Conservation (phyloP, 805 yeast species). For the Yarrowia osloensis region DNA sequence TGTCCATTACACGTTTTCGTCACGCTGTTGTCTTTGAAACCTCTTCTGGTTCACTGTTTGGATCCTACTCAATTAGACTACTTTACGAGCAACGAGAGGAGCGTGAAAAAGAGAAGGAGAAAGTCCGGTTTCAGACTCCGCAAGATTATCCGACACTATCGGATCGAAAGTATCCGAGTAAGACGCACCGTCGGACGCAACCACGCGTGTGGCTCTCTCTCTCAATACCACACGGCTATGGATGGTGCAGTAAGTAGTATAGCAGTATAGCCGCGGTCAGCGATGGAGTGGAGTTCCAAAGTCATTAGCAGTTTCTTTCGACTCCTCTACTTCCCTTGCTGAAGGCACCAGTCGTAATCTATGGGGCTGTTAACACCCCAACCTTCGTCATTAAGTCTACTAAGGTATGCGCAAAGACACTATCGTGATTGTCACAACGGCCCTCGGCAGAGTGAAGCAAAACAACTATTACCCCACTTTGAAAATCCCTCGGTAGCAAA, state of each 20-base stretch:
- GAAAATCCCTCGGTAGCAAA: not conserved
- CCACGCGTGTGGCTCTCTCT: not conserved
- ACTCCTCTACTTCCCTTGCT: too few relatives aligned
- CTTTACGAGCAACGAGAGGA: not conserved
- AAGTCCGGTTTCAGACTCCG: not conserved
- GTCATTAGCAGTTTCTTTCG: not conserved
- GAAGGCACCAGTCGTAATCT: not conserved
- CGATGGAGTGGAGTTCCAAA: too few relatives aligned
- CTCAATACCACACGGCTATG: not conserved
- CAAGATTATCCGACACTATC: not conserved
- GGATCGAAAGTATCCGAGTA: not conserved
- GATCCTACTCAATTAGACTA: not conserved
- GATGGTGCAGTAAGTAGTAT: not conserved
- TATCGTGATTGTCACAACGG: not conserved
- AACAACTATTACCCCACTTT: constrained; percentile 5
- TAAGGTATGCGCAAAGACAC: not conserved
- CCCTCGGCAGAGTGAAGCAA: not conserved
- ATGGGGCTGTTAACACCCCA: not conserved
- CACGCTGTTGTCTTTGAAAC: too few relatives aligned
- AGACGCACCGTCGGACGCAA: not conserved
- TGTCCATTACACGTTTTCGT: too few relatives aligned
- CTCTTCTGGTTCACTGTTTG: not conserved
- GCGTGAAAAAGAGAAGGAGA: not conserved
- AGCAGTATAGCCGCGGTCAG: too few relatives aligned
- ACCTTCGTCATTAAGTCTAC: not conserved